Evolutionary conservation across 1,284 basidiomycete species (phyloP).

Genomic region (Trichosporon sp.): DNA sequence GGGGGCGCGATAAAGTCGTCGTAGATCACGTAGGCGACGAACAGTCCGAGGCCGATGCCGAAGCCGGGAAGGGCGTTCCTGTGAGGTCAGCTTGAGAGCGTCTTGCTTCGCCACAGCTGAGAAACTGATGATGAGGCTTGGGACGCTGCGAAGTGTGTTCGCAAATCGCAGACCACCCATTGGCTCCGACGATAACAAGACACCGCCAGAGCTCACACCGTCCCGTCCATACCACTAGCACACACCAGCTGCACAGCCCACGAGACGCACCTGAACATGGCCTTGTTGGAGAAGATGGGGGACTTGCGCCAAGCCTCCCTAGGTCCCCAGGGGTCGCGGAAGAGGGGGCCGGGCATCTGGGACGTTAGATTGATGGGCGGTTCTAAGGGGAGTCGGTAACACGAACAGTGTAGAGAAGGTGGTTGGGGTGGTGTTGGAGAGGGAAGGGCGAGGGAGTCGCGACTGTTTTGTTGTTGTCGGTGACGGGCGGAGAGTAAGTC

Average conservation of each 20-base stretch:
- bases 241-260: background rate
- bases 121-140: background rate
- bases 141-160: background rate
- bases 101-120: no score
- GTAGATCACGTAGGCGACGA: slow-evolving; percentile 78
- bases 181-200: background rate
- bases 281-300: slow-evolving; percentile 74
- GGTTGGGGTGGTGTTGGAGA: background rate
- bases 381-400: background rate
- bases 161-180: background rate
- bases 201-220: background rate
- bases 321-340: slow-evolving; percentile 90
- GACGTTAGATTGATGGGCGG: slow-evolving; percentile 1
- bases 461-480: background rate
- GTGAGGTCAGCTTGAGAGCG: slow-evolving; percentile 21
- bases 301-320: slow-evolving; percentile 87
- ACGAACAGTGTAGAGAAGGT: background rate
- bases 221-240: background rate
- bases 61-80: slow-evolving; percentile 85
- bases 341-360: slow-evolving; percentile 56
- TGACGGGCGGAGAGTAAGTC: background rate
- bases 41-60: slow-evolving; percentile 81
- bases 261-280: slow-evolving; percentile 59
- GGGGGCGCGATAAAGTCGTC: slow-evolving; percentile 56
- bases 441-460: background rate